Base-by-base conservation (phyloP, 2,329 filamentous ascomycete genomes). In the Penicillium frequentans region DNA sequence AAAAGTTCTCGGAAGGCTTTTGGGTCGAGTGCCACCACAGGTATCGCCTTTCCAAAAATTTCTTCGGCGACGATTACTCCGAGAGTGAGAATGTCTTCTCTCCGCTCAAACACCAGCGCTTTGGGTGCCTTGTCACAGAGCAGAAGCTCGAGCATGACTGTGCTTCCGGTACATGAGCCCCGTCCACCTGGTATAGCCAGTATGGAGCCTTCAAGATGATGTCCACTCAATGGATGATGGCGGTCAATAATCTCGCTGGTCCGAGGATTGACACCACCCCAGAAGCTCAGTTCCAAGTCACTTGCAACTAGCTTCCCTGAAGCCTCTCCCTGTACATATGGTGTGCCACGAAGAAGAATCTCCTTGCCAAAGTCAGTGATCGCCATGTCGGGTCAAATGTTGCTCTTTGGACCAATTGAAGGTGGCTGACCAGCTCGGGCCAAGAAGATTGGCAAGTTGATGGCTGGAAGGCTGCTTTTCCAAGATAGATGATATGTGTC, bases 91-190 rank as follows among this genome's bases (percentile, higher is more conserved):
- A 82, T 81, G n/a, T 75, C 66, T 42, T 82, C 79, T 1, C 61
- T 60, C 2, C 73, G 61, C 31, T 74, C 65, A 37, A 82, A 81
- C 0, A 82, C 61, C 16, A 82, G 54, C 0, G 72, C 79, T 3
- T 57, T 62, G 0, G 79, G 80, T 0, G 68, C 74, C 9, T 66
- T 71, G 1, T 67, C 67, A 19, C 75, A 76, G 2, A 81, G 66
- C 0, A 82, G 48, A 0, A 81, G 61, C 59, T 82, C 78, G 6
- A 82, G 60, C n/a, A 81, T 70, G 1, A 77, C 74, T 1, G 71
- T 71, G 14, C 79, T 81, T 0, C 78, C 80, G 0, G 76, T 73
- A 43, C 78, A 82, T 7, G 80, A 82, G 2, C 79, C 79, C 21
- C 79, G 73, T n/a, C 79, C 73, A 19, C 73, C 66, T 0, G 80